Evolutionary conservation across 257 asterid species (phyloP).

Genomic region (Penstemon eatonii): DNA sequence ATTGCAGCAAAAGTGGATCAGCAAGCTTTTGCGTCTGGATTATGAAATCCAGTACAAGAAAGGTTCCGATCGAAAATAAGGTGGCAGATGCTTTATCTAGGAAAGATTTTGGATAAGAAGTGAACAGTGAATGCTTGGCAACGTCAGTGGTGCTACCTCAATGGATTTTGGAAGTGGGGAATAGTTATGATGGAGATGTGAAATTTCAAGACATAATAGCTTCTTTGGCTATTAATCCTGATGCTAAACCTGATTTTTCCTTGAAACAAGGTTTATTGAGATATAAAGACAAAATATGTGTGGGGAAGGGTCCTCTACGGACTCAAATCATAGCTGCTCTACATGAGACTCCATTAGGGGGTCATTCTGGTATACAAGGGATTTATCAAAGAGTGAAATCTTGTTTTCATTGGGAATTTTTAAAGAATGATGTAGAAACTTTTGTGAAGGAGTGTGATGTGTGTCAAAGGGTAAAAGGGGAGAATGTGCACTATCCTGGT

Average conservation of each 20-base stretch:
- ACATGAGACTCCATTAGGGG: neutral
- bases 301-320: neutral
- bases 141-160: neutral
- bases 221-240: neutral
- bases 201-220: neutral
- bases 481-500: neutral
- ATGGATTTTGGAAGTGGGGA: neutral
- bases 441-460: slow-evolving; percentile 5
- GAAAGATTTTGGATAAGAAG: neutral
- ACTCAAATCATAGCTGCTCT: neutral
- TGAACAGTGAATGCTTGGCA: neutral
- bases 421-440: neutral
- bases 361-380: neutral
- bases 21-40: neutral
- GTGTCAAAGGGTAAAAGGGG: neutral
- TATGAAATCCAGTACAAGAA: neutral
- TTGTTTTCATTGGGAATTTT: neutral
- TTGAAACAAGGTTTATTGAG: neutral
- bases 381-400: neutral
- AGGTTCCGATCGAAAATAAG: neutral
- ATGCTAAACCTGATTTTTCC: neutral
- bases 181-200: neutral
- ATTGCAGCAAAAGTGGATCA: neutral
- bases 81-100: neutral
- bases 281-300: neutral